These are phyloP conservation scores for Tothia fuscella DNA, from an alignment of 2,329 filamentous ascomycete genomes.

Conservation along the genomic window DNA sequence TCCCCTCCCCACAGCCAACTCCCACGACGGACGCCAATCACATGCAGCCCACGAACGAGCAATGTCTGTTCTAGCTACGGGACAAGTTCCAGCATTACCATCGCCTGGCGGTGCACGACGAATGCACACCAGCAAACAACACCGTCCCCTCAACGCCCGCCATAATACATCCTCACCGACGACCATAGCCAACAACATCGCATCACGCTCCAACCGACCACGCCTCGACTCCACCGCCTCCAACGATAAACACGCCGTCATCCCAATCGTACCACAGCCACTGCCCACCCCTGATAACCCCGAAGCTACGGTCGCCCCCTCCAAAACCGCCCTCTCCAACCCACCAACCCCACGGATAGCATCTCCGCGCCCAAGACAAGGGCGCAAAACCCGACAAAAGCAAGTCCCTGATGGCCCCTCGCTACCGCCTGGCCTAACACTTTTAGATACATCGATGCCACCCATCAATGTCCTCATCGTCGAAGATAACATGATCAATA, in stretches of 20 bases:
- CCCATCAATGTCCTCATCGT: slow-evolving; percentile 97
- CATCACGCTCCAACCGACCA: slow-evolving; percentile 25
- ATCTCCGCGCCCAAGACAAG: slow-evolving; percentile 34
- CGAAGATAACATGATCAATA: slow-evolving; percentile 96
- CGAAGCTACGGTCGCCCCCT: slow-evolving; percentile 17
- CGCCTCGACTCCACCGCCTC: slow-evolving; percentile 30
- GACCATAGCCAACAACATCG: slow-evolving; percentile 37
- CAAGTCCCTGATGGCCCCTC: slow-evolving; percentile 14
- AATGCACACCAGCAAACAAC: slow-evolving; percentile 32
- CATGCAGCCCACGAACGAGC: slow-evolving; percentile 41
- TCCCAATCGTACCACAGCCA: slow-evolving; percentile 38
- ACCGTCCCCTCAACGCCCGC: slow-evolving; percentile 45
- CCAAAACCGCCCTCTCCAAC: slow-evolving; percentile 29
- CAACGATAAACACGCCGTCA: slow-evolving; percentile 30
- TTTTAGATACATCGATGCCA: slow-evolving; percentile 69
- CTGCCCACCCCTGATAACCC: slow-evolving; percentile 43
- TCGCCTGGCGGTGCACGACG: slow-evolving; percentile 66
- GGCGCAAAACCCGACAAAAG: slow-evolving; percentile 19
- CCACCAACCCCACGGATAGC: slow-evolving; percentile 38
- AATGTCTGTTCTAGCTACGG: slow-evolving; percentile 70
- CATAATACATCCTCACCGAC: slow-evolving; percentile 77
- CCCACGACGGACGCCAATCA: slow-evolving; percentile 20
- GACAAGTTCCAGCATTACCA: slow-evolving; percentile 66
- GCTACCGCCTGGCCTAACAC: slow-evolving; percentile 40
- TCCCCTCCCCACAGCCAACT: slow-evolving; percentile 15